Evolutionary conservation across 73 alveolate genomes (phyloP), one percentile per base, ranked within the genome.

Genomic region (Stentor coeruleus): DNA sequence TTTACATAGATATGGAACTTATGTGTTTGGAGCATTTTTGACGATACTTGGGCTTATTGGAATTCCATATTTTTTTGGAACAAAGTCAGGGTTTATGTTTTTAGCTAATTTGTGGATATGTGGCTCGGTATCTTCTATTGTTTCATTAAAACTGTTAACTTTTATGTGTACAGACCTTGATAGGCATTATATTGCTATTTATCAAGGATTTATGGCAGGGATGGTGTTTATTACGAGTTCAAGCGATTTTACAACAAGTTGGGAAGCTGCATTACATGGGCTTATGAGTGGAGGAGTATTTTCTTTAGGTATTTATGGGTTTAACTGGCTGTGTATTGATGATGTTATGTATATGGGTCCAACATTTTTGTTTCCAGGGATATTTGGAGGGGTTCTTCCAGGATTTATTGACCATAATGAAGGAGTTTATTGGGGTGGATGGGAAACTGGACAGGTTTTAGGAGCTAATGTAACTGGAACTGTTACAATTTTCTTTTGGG

Each of bases 201-300:
- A 66, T 40, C 79, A 66, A 66, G 79, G 79, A 20, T 66, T 66
- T 33, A 66, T 66, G 14, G 79, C 79, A 26, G 79, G 79, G 33
- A 20, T 20, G 15, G 79, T 66, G 37, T 20, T 66, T 26, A 66
- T 66, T 11, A 31, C 79, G n/a, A 20, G 40, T 20, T 20, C 79
- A 66, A 15, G 49, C 0, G 11, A 20, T 33, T 28, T 28, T 33
- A 20, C 39, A 20, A 31, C 36, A 2, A 26, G 20, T 20, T 66
- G 79, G 79, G 40, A 66, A 2, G 0, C 79, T 28, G 79, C 49
- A 1, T 11, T 66, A 20, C n/a, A 20, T 11, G 79, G 79, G 33
- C 3, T 66, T 26, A 66, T 66, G 41, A 20, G 41, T 66, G 79
- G 79, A 66, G 79, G 20, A 14, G n/a, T 20, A 15, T 66, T 66